Conservation (phyloP, 345 rosid genomes). For the Eucalyptus microcorys region DNA sequence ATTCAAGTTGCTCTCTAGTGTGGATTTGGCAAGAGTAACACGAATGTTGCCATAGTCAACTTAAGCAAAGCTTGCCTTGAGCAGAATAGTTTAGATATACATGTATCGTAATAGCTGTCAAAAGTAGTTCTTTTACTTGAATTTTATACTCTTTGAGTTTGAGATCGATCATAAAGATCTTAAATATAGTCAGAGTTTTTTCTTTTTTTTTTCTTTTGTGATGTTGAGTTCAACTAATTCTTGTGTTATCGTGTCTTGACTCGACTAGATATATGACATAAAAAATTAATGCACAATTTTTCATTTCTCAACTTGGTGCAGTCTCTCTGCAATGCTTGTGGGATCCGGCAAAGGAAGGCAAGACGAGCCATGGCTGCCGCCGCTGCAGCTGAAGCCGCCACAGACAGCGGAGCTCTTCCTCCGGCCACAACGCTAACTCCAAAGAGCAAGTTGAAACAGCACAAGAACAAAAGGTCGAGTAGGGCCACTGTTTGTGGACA, state of each 20-base stretch:
- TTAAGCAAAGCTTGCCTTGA: neutral
- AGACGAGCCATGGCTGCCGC: constrained; percentile 62
- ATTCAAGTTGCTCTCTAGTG: neutral
- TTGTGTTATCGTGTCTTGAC: neutral
- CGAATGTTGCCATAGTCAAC: neutral
- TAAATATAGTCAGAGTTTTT: neutral
- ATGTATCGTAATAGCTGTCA: neutral
- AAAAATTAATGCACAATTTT: neutral
- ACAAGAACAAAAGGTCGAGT: constrained; percentile 17
- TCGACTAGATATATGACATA: neutral
- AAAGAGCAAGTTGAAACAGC: constrained; percentile 14
- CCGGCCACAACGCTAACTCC: neutral
- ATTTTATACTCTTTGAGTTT: neutral
- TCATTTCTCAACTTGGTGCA: constrained; percentile 5
- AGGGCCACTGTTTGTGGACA: constrained; percentile 7
- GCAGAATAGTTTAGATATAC: neutral
- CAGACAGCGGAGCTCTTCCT: neutral
- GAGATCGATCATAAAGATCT: neutral
- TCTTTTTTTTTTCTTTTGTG: neutral
- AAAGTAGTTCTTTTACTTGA: neutral
- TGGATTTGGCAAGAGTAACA: neutral
- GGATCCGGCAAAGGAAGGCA: constrained; percentile 89
- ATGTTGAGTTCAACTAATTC: neutral
- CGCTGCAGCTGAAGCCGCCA: constrained; percentile 39
- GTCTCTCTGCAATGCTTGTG: constrained; percentile 96